Percentiles rank a stretch among this genome's conserved stretches.
These are phyloP conservation scores for Fraxinus baroniana DNA, from an alignment of 305 asterid genomes.

Conservation along the genomic window DNA sequence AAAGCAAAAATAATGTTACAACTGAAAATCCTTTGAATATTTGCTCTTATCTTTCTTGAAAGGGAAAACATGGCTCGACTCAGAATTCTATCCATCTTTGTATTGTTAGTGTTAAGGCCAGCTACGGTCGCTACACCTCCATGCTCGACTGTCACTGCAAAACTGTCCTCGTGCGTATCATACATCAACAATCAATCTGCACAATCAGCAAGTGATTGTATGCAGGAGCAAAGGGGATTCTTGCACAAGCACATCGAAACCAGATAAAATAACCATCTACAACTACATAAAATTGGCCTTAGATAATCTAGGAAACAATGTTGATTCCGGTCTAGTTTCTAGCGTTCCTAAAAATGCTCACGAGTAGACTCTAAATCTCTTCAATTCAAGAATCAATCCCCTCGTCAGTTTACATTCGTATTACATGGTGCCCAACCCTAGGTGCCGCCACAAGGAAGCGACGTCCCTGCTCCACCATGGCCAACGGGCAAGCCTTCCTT, in stretches of 20 bases:
- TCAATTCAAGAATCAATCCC: too few relatives aligned
- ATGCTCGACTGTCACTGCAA: background rate
- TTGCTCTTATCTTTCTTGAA: background rate
- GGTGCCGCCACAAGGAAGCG: too few relatives aligned
- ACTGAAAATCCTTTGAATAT: background rate
- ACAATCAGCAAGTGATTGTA: constrained; percentile 25
- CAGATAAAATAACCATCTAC: constrained; percentile 21
- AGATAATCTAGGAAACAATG: background rate
- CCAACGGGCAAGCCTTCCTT: too few relatives aligned
- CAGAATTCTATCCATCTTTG: constrained; percentile 4
- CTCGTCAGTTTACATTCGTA: too few relatives aligned
- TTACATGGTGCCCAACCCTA: too few relatives aligned
- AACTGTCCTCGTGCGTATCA: constrained; percentile 16
- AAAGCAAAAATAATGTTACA: background rate
- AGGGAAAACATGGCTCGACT: background rate
- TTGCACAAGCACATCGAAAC: background rate
- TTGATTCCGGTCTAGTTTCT: constrained; percentile 3
- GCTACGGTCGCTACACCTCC: constrained; percentile 1
- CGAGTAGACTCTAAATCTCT: too few relatives aligned
- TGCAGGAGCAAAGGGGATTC: constrained; percentile 14
- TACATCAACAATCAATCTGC: background rate
- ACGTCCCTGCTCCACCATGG: too few relatives aligned
- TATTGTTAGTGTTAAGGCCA: background rate
- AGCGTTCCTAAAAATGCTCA: constrained; percentile 8
- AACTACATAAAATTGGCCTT: constrained; percentile 31